Percentiles rank a stretch among this genome's conserved stretches.
Conservation (phyloP, 805 yeast genomes). For the Candida sakaeoensis region DNA sequence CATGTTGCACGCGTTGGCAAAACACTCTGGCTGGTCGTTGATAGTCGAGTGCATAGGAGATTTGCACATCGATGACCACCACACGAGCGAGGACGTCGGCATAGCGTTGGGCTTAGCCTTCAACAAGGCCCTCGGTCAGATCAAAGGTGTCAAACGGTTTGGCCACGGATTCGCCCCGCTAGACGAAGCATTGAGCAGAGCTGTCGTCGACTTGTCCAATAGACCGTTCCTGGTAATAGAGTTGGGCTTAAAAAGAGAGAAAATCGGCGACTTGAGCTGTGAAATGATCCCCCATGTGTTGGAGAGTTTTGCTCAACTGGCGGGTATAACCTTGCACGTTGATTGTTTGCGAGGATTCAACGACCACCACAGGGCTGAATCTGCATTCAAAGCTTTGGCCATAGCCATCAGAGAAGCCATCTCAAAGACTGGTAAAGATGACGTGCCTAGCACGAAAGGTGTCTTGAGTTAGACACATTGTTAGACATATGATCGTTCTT, state of each 20-base stretch:
- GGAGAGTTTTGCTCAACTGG: constrained; percentile 90
- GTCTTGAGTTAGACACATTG: constrained; percentile 63
- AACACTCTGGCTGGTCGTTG: constrained; percentile 95
- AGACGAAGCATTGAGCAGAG: constrained; percentile 92
- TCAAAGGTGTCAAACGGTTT: constrained; percentile 87
- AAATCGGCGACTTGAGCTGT: constrained; percentile 84
- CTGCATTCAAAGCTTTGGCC: constrained; percentile 95
- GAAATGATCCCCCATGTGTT: constrained; percentile 99
- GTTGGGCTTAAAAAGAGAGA: constrained; percentile 86
- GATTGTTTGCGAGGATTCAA: constrained; percentile 91
- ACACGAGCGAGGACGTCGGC: constrained; percentile 93
- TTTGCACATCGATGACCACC: constrained; percentile 95
- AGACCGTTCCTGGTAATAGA: constrained; percentile 91
- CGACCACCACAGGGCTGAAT: constrained; percentile 95
- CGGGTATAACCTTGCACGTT: constrained; percentile 87
- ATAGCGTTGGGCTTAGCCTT: constrained; percentile 89
- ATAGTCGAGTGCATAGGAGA: constrained; percentile 90
- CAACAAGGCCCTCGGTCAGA: constrained; percentile 83
- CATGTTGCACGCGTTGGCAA: constrained; percentile 95
- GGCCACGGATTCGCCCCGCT: constrained; percentile 93
- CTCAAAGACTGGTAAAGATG: constrained; percentile 78
- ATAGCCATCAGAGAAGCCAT: constrained; percentile 86
- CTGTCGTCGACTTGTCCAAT: constrained; percentile 93
- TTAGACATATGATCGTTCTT: too few relatives aligned
- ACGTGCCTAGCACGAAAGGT: constrained; percentile 95